These are phyloP conservation scores for Malania oleifera DNA, from an alignment of 164 flowering plant genomes.

Conservation along the genomic window DNA sequence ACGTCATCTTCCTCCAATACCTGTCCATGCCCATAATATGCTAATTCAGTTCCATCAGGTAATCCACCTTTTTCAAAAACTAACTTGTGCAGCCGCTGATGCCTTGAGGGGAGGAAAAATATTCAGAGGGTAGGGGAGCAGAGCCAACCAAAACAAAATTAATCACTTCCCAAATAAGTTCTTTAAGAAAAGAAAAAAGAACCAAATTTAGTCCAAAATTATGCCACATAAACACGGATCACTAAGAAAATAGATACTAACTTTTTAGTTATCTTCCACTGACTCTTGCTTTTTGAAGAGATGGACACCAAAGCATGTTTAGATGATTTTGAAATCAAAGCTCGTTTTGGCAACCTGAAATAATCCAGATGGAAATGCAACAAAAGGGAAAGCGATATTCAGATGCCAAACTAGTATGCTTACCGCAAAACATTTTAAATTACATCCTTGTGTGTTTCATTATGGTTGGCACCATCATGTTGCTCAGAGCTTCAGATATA, in stretches of 20 bases:
- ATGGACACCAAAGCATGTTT: slow-evolving; percentile 13
- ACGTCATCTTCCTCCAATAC: slow-evolving; percentile 26
- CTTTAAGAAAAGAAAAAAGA: not conserved
- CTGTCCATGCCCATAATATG: slow-evolving; percentile 64
- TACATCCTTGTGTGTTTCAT: no score
- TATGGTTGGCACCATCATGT: no score
- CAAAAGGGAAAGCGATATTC: not conserved
- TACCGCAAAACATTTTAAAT: not conserved
- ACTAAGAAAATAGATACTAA: slow-evolving; percentile 16
- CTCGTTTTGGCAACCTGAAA: slow-evolving; percentile 19
- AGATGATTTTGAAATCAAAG: slow-evolving; percentile 13
- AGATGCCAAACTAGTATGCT: no score
- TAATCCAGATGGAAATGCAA: not conserved
- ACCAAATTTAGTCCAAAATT: not conserved
- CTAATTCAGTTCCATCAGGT: slow-evolving; percentile 83
- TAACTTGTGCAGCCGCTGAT: slow-evolving; percentile 69
- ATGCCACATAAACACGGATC: not conserved
- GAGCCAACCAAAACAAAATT: not conserved
- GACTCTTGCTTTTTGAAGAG: slow-evolving; percentile 15
- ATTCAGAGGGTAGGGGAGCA: not conserved
- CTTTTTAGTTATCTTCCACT: slow-evolving; percentile 22
- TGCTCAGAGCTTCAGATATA: no score
- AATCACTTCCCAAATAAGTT: no score
- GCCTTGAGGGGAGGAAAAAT: slow-evolving; percentile 47
- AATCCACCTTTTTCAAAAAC: slow-evolving; percentile 66